phyloP scores from a whole-genome alignment of 345 rosid species.

The Hirschfeldia incana region DNA sequence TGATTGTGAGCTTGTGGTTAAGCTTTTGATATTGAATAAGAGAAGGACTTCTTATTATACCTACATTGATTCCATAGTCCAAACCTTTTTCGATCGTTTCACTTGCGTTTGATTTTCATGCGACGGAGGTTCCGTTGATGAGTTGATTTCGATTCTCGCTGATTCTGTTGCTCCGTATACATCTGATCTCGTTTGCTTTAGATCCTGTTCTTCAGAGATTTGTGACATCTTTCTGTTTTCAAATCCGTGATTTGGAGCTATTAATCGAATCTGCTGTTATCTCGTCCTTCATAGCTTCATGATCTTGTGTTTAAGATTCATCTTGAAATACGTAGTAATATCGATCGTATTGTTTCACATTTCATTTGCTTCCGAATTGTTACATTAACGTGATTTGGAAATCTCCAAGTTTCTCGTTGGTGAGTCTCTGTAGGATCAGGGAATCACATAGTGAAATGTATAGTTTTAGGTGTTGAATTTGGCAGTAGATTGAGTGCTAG shows the following conservation, averaged over 20 bases:
- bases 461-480: background rate
- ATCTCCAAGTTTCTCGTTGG: background rate
- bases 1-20: too few relatives aligned
- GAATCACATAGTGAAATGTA: background rate
- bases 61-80: background rate
- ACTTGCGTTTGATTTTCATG: background rate
- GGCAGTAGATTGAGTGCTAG: background rate
- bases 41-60: too few relatives aligned
- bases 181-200: slow-evolving; percentile 13
- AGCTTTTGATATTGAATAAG: too few relatives aligned
- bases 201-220: background rate
- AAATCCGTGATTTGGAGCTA: slow-evolving; percentile 8
- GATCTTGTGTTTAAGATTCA: background rate
- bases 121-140: background rate
- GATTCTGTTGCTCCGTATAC: background rate
- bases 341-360: background rate
- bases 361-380: background rate
- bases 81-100: background rate
- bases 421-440: background rate
- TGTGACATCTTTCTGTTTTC: background rate
- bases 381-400: background rate
- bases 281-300: background rate
- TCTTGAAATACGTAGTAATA: background rate
- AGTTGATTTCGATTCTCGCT: background rate
- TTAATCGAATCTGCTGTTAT: slow-evolving; percentile 15